Evolutionary conservation across 306 rosid genomes (phyloP), one percentile per base, ranked within the genome.

Genomic region (Ochetophila trinervis): DNA sequence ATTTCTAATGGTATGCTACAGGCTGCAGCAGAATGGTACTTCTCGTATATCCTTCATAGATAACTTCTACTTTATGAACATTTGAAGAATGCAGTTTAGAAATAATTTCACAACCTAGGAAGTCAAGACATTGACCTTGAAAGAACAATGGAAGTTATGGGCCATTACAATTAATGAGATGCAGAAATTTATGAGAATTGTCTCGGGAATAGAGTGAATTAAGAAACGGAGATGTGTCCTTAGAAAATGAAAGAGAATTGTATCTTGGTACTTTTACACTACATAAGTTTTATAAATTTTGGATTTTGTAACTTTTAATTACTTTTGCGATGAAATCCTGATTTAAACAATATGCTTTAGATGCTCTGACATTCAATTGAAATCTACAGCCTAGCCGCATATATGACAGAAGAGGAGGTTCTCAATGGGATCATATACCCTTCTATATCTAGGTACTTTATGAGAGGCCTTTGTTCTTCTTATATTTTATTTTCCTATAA

Each of bases 21-120:
- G 86, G 90, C 96, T 55, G 99, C 97, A 21, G 95, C 97, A 6
- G 99, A 90, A 81, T 86, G 99, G 99, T 94, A 88, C 68, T 78
- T 71, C 66, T 71, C 73, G 34, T 53, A 19, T 48, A 19, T n/a
- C 15, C 75, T 62, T 53, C 14, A 17, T 15, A 45, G 13, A 40
- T 48, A n/a, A 20, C 53, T 32, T 77, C 15, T 65, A 30, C 57
- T 30, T 64, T 63, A 56, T 62, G 57, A 13, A 57, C 42, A 19
- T 57, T 48, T 60, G 17, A 58, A 57, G 8, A 56, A 7, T 24
- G 19, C 11, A 37, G 36, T 57, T 62, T 40, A 45, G 52, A 32
- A 51, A 51, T 23, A 75, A 21, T 55, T 51, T 8, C 34, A 47
- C 9, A 62, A 37, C 12, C 72, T 24, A 5, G 20, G 21, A 5